Evolutionary conservation across 1,139 yeast species (phyloP).

Genomic region (Candida albicans): DNA sequence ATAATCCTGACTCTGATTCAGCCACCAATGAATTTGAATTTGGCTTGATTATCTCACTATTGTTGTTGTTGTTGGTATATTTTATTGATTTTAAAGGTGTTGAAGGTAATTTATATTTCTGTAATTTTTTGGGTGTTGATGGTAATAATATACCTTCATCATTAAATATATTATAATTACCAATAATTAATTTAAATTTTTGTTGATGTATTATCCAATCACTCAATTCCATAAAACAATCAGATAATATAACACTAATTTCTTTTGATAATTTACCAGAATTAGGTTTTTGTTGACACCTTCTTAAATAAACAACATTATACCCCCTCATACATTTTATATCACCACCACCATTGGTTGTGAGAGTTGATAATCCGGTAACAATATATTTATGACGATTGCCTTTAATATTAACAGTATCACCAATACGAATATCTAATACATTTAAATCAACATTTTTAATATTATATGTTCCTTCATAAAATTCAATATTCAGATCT

Average conservation of each 20-base stretch:
- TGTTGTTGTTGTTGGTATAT: neutral
- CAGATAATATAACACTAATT: slow-evolving; percentile 16
- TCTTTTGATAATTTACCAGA: slow-evolving; percentile 13
- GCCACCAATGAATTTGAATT: too few relatives aligned
- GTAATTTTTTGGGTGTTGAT: slow-evolving; percentile 11
- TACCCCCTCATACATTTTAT: slow-evolving; percentile 61
- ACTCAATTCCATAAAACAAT: slow-evolving; percentile 36
- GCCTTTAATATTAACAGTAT: slow-evolving; percentile 22
- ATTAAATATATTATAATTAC: slow-evolving; percentile 14
- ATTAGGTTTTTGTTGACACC: slow-evolving; percentile 16
- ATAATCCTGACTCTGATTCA: slow-evolving; percentile 11
- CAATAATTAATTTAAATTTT: slow-evolving; percentile 16
- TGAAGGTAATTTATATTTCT: too few relatives aligned
- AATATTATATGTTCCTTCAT: slow-evolving; percentile 31
- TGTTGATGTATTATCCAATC: slow-evolving; percentile 47
- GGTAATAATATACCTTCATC: slow-evolving; percentile 9
- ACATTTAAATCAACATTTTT: slow-evolving; percentile 31
- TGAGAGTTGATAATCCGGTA: slow-evolving; percentile 38
- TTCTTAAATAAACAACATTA: slow-evolving; percentile 43
- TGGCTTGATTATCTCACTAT: neutral
- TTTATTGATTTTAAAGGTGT: neutral
- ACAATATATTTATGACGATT: slow-evolving; percentile 32
- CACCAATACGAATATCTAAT: slow-evolving; percentile 41
- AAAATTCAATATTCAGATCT: slow-evolving; percentile 32
- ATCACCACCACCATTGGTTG: slow-evolving; percentile 10